phyloP scores from a whole-genome alignment of 2,329 filamentous ascomycete genomes.

The Pyrenochaeta sp. region DNA sequence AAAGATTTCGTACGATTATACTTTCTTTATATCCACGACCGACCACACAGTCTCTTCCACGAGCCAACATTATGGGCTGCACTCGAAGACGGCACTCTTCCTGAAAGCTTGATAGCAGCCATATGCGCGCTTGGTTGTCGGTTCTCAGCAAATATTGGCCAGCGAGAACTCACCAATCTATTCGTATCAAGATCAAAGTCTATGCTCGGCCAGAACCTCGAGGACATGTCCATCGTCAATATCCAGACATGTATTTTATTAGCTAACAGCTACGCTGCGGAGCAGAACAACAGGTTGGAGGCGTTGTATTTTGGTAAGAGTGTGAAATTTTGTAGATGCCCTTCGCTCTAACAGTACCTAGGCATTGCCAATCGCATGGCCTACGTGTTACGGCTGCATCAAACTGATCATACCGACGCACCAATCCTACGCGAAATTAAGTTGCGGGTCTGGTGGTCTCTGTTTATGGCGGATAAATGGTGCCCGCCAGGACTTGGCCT shows the following conservation, averaged over 20 bases:
- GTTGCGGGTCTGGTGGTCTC: slow-evolving; percentile 49
- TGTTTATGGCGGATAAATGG: slow-evolving; percentile 54
- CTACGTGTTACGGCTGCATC: slow-evolving; percentile 7
- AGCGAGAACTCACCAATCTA: slow-evolving; percentile 20
- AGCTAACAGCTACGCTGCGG: slow-evolving; percentile 43
- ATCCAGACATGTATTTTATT: slow-evolving; percentile 53
- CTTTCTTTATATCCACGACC: slow-evolving; percentile 44
- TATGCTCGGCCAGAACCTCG: slow-evolving; percentile 37
- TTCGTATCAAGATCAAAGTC: slow-evolving; percentile 27
- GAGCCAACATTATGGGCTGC: slow-evolving; percentile 20
- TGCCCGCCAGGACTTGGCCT: slow-evolving; percentile 47
- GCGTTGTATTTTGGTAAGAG: slow-evolving; percentile 46
- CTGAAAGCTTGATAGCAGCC: slow-evolving; percentile 1
- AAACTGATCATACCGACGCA: slow-evolving; percentile 10
- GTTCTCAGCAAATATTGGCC: slow-evolving; percentile 1
- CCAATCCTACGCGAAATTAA: slow-evolving; percentile 49
- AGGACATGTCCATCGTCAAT: slow-evolving; percentile 47
- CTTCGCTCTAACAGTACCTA: neutral
- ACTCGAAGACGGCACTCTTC: neutral
- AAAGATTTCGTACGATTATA: slow-evolving; percentile 39
- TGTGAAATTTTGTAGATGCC: no score
- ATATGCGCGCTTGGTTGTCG: slow-evolving; percentile 8
- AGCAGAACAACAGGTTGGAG: slow-evolving; percentile 48
- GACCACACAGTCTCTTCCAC: slow-evolving; percentile 47
- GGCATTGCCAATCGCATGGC: slow-evolving; percentile 17